Conservation (phyloP, 495 filamentous ascomycete genomes). For the Schizothecium vesticola region DNA sequence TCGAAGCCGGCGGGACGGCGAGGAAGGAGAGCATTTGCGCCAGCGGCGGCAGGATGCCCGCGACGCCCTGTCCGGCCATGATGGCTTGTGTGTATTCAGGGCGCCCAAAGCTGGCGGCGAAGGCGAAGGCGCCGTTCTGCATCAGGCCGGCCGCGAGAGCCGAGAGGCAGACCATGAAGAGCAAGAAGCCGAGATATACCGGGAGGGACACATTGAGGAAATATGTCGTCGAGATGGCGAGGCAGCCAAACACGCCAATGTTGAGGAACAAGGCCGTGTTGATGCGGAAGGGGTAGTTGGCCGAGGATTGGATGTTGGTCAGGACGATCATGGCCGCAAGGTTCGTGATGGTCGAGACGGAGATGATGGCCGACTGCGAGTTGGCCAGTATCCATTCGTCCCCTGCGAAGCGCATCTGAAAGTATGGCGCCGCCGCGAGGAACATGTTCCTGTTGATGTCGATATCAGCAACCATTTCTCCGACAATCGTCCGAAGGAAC, state of each 20-base stretch:
- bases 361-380: slow-evolving; percentile 84
- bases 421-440: slow-evolving; percentile 89
- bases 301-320: slow-evolving; percentile 68
- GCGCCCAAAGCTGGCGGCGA: slow-evolving; percentile 74
- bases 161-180: slow-evolving; percentile 74
- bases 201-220: slow-evolving; percentile 55
- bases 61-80: slow-evolving; percentile 91
- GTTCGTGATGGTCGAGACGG: slow-evolving; percentile 80
- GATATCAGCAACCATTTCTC: not conserved
- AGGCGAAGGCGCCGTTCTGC: slow-evolving; percentile 94
- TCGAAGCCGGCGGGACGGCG: slow-evolving; percentile 46
- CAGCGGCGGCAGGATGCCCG: slow-evolving; percentile 84
- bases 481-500: not conserved
- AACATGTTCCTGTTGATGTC: slow-evolving; percentile 82
- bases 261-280: slow-evolving; percentile 67
- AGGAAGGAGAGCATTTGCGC: slow-evolving; percentile 81
- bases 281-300: slow-evolving; percentile 81
- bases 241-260: slow-evolving; percentile 61
- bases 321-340: slow-evolving; percentile 66
- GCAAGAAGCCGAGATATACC: slow-evolving; percentile 72
- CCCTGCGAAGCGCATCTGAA: slow-evolving; percentile 72
- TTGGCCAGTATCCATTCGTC: slow-evolving; percentile 64
- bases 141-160: slow-evolving; percentile 76
- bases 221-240: slow-evolving; percentile 71
- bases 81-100: slow-evolving; percentile 90